Percentiles rank a stretch among this genome's conserved stretches.
Conservation (phyloP, 1,284 basidiomycete species). For the Fistulina hepatica region DNA sequence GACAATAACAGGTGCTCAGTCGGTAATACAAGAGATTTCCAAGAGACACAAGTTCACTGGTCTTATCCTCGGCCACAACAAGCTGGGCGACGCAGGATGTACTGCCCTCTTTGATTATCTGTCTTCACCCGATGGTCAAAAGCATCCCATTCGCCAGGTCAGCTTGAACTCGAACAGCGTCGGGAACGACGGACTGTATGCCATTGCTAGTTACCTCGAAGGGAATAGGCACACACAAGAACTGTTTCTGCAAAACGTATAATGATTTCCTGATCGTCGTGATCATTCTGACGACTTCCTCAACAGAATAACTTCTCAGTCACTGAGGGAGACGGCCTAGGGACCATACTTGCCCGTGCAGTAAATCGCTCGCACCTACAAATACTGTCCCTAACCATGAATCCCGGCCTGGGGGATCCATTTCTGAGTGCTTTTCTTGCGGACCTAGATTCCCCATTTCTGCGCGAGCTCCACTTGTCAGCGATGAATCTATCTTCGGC, state of each 20-base stretch:
- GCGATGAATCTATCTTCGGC: slow-evolving; percentile 37
- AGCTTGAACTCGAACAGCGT: slow-evolving; percentile 45
- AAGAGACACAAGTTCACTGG: no score
- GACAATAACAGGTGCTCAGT: slow-evolving; percentile 34
- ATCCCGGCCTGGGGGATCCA: slow-evolving; percentile 32
- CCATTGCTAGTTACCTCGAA: slow-evolving; percentile 41
- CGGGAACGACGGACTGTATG: slow-evolving; percentile 41
- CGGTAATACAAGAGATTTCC: slow-evolving; percentile 36
- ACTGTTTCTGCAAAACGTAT: slow-evolving; percentile 47
- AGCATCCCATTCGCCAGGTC: slow-evolving; percentile 42
- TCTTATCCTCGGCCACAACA: slow-evolving; percentile 48
- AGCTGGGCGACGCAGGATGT: slow-evolving; percentile 49
- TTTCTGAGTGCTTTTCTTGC: slow-evolving; percentile 43
- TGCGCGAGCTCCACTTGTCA: slow-evolving; percentile 47
- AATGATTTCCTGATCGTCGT: slow-evolving; percentile 15
- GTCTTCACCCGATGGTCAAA: slow-evolving; percentile 33
- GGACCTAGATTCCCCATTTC: slow-evolving; percentile 31
- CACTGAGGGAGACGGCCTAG: slow-evolving; percentile 20
- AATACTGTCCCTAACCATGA: slow-evolving; percentile 34
- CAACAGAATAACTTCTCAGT: slow-evolving; percentile 36
- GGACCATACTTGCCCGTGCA: slow-evolving; percentile 30
- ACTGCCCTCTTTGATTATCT: slow-evolving; percentile 45
- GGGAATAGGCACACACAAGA: slow-evolving; percentile 35
- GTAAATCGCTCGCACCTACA: slow-evolving; percentile 39
- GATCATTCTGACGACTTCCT: slow-evolving; percentile 6